A percentile compares a stretch with the other conserved stretches of the same genome.
These are phyloP conservation scores for Grammothele lineata DNA, from an alignment of 768 basidiomycete species.

Conservation along the genomic window DNA sequence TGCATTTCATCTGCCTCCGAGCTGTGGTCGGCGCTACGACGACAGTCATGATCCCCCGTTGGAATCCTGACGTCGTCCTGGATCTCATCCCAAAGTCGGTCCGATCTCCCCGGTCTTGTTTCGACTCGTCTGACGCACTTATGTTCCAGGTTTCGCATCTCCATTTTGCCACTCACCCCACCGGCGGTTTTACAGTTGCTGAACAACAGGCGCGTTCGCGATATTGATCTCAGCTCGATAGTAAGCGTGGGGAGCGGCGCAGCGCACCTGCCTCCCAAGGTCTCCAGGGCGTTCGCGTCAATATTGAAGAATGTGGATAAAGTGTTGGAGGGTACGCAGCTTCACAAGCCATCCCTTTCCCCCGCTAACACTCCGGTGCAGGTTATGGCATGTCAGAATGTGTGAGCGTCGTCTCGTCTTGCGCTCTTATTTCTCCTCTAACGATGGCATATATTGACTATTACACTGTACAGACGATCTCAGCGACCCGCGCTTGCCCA, in stretches of 20 bases:
- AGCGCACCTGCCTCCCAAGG: conserved; percentile 59
- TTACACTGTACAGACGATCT: conserved; percentile 46
- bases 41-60: conserved; percentile 51
- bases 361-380: no score
- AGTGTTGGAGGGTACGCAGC: conserved; percentile 39
- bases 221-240: conserved; percentile 52
- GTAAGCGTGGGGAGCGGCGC: conserved; percentile 47
- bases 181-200: conserved; percentile 64
- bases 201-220: conserved; percentile 41
- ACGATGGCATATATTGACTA: no score
- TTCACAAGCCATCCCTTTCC: no score
- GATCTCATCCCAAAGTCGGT: conserved; percentile 55
- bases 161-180: conserved; percentile 49
- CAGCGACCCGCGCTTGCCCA: conserved; percentile 39
- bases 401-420: conserved; percentile 9
- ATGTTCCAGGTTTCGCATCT: conserved; percentile 47
- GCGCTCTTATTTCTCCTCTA: no score
- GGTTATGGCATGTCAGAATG: conserved; percentile 52
- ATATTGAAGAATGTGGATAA: conserved; percentile 32
- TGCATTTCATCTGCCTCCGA: conserved; percentile 51
- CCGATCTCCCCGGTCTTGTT: no score
- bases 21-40: conserved; percentile 43
- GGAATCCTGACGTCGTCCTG: conserved; percentile 51
- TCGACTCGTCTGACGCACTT: not conserved
- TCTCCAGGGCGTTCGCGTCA: conserved; percentile 36